Conservation (phyloP, 2,329 filamentous ascomycete genomes). For the Fusarium subglutinans region DNA sequence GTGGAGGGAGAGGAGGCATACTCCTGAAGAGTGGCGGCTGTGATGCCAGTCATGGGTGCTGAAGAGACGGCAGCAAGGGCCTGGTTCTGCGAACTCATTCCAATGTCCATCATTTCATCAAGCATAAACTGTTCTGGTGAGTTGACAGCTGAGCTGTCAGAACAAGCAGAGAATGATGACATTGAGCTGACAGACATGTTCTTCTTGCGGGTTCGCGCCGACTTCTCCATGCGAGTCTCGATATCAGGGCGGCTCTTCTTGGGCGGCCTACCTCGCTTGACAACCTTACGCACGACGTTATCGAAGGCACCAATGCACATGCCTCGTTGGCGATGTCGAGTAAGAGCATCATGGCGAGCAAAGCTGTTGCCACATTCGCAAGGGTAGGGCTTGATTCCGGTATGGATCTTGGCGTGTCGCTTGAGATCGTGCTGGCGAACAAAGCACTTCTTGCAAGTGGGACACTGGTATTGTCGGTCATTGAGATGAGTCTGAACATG, state of each 20-base stretch:
- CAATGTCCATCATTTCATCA: slow-evolving; percentile 60
- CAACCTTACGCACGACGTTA: slow-evolving; percentile 70
- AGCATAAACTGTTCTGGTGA: slow-evolving; percentile 62
- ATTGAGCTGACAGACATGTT: slow-evolving; percentile 58
- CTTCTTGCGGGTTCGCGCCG: slow-evolving; percentile 66
- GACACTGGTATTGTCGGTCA: slow-evolving; percentile 94
- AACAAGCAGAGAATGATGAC: slow-evolving; percentile 65
- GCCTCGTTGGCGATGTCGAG: slow-evolving; percentile 90
- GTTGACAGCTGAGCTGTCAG: slow-evolving; percentile 64
- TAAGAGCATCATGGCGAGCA: slow-evolving; percentile 93
- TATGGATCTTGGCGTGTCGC: slow-evolving; percentile 97
- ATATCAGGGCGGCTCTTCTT: slow-evolving; percentile 69
- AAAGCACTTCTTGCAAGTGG: slow-evolving; percentile 93
- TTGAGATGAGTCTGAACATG: slow-evolving; percentile 98
- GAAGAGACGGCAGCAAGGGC: slow-evolving; percentile 55
- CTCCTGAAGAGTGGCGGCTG: slow-evolving; percentile 47
- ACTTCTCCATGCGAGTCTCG: slow-evolving; percentile 66
- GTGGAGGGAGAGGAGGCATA: slow-evolving; percentile 52
- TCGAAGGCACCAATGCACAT: slow-evolving; percentile 98
- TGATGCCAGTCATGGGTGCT: slow-evolving; percentile 52
- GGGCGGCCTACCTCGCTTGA: slow-evolving; percentile 68
- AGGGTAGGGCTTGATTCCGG: slow-evolving; percentile 92
- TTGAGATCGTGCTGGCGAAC: slow-evolving; percentile 97
- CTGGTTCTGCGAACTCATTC: slow-evolving; percentile 41
- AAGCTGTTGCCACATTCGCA: slow-evolving; percentile 96